Evolutionary conservation across 139 green algal genomes (phyloP), one percentile per base, ranked within the genome.

Genomic region (Pseudopediastrum boryanum): DNA sequence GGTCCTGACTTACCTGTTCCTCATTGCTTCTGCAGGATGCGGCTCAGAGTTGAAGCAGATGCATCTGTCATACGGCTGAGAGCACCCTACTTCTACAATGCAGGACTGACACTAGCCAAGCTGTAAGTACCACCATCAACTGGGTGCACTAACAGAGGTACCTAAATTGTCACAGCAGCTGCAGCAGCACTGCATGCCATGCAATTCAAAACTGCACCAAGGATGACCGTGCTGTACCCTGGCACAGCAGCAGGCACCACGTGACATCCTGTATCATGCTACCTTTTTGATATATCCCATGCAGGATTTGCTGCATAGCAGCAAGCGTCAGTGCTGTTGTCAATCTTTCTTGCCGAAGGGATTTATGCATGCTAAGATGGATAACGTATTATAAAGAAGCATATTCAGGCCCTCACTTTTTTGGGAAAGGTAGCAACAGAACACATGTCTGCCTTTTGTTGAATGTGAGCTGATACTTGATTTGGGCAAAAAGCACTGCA

Each of bases 81-180:
- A 71, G 61, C 41, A 71, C n/a, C 74, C 74, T 72, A 80, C 61
- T 80, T 73, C 42, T 80, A 80, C 61, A 39, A 36, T 29, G 74
- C 63, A 0, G 74, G 74, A 33, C 62, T 80, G 74, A 59, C 62
- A 44, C 62, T 44, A 12, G 74, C 74, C 7, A 23, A 31, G 2
- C 29, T 70, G 71, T 78, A 29, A 78, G 71, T 69, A 21, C 3
- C 59, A 46, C 10, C 12, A 43, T 31, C 25, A 31, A n/a, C 19
- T 10, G 56, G 25, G 56, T 65, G 56, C 21, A 39, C 25, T 31
- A 19, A 31, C 56, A 31, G 56, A 23, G 25, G 9, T 10, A 39
- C 10, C 19, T 8, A 38, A 10, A 10, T 8, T 10, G 13, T 8
- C 56, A n/a, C 56, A 31, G 56, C 35, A 19, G 10, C 13, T 13